Conservation (phyloP, 2,329 filamentous ascomycete genomes). For the Aspergillus ibericus region DNA sequence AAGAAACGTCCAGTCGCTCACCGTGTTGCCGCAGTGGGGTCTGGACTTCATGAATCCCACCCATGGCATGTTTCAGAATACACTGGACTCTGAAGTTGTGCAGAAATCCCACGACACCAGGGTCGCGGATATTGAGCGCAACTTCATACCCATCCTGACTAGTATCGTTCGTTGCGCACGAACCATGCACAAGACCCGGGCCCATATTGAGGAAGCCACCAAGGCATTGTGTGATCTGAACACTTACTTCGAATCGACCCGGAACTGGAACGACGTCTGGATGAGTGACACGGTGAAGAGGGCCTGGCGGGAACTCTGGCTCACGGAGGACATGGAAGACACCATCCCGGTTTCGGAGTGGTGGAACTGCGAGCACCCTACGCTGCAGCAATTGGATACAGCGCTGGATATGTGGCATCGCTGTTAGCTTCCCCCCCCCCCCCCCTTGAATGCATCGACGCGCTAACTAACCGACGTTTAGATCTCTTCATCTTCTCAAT, state of each 20-base stretch:
- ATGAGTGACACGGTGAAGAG: slow-evolving; percentile 44
- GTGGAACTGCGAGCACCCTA: slow-evolving; percentile 41
- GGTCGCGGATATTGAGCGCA: slow-evolving; percentile 48
- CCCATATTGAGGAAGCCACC: slow-evolving; percentile 46
- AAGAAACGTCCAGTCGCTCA: slow-evolving; percentile 54
- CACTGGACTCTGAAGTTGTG: slow-evolving; percentile 50
- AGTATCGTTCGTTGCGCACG: slow-evolving; percentile 52
- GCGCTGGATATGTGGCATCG: slow-evolving; percentile 41
- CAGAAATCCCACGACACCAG: slow-evolving; percentile 41
- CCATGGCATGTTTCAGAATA: slow-evolving; percentile 55
- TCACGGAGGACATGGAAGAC: slow-evolving; percentile 44
- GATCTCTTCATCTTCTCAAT: slow-evolving; percentile 18
- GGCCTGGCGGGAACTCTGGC: slow-evolving; percentile 49
- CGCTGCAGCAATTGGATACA: slow-evolving; percentile 35
- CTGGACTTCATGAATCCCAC: slow-evolving; percentile 53
- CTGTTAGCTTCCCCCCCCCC: slow-evolving; percentile 52
- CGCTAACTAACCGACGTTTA: slow-evolving; percentile 1
- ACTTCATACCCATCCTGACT: slow-evolving; percentile 54
- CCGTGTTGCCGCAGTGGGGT: slow-evolving; percentile 55
- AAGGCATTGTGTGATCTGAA: slow-evolving; percentile 51
- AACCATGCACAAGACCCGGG: slow-evolving; percentile 42
- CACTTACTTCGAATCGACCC: slow-evolving; percentile 49
- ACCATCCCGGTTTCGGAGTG: slow-evolving; percentile 33
- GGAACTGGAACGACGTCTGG: slow-evolving; percentile 51
- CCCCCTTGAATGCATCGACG: slow-evolving; percentile 17